Evolutionary conservation across 2,329 filamentous ascomycete genomes (phyloP).

Genomic region (Fusarium gaditjirri): DNA sequence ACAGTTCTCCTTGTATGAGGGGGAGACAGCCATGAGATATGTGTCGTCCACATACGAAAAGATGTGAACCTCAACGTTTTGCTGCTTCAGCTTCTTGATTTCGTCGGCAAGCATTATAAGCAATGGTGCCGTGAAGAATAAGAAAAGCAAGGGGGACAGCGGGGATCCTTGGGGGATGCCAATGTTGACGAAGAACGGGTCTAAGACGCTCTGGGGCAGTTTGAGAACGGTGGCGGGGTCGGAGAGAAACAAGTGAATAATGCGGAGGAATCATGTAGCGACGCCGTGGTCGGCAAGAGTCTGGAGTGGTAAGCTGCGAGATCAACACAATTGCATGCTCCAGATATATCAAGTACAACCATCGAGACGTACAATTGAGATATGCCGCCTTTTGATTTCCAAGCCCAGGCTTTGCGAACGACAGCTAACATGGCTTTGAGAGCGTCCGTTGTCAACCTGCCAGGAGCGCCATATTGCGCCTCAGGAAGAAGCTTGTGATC

Average conservation of each 20-base stretch:
- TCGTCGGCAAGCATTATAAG: neutral
- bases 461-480: conserved; percentile 1
- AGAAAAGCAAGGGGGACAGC: conserved; percentile 11
- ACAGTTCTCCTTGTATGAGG: conserved; percentile 5
- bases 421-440: neutral
- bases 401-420: neutral
- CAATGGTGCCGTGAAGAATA: conserved; percentile 9
- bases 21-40: conserved; percentile 1
- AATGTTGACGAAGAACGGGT: neutral
- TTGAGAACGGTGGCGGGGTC: neutral
- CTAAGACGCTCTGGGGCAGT: neutral
- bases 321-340: conserved; percentile 2
- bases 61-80: neutral
- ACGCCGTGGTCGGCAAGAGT: neutral
- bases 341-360: conserved; percentile 7
- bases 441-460: conserved; percentile 1
- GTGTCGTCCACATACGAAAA: conserved; percentile 14
- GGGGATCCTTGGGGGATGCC: conserved; percentile 20
- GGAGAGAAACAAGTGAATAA: conserved; percentile 8
- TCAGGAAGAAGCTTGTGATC: neutral
- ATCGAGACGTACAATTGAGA: neutral
- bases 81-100: neutral
- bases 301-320: neutral
- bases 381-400: no score
- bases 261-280: neutral